A percentile compares a stretch with the other conserved stretches of the same genome.
Evolutionary conservation across 1,284 basidiomycete species (phyloP).

Genomic region (Mycosarcoma mackinlayi): DNA sequence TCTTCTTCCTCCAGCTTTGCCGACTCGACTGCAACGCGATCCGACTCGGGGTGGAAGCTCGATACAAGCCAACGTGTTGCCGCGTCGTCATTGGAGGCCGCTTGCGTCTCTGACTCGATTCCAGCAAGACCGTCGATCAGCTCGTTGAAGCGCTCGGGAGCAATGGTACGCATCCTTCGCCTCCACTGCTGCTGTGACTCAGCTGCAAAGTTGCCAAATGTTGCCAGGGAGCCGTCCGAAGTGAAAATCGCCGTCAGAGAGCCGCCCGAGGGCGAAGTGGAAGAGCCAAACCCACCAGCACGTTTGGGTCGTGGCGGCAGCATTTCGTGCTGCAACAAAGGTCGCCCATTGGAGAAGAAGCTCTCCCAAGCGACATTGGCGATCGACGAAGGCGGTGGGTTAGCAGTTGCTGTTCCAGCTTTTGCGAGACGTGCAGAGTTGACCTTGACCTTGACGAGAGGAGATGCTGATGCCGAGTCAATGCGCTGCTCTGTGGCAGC

Average conservation of each 20-base stretch:
- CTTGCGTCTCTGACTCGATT: slow-evolving; percentile 9
- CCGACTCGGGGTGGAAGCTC: slow-evolving; percentile 43
- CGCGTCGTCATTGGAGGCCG: slow-evolving; percentile 6
- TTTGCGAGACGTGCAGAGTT: slow-evolving; percentile 17
- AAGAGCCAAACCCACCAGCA: slow-evolving; percentile 29
- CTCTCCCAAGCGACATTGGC: slow-evolving; percentile 47
- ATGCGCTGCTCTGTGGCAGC: slow-evolving; percentile 19
- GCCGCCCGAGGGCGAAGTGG: slow-evolving; percentile 27
- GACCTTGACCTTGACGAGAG: slow-evolving; percentile 31
- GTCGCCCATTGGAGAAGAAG: slow-evolving; percentile 53
- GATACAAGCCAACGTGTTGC: slow-evolving; percentile 40
- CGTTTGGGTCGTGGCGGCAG: slow-evolving; percentile 47
- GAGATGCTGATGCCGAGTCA: slow-evolving; percentile 14
- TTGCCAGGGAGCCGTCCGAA: slow-evolving; percentile 33
- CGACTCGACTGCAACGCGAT: slow-evolving; percentile 46
- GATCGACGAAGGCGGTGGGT: slow-evolving; percentile 51
- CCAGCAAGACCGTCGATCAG: slow-evolving; percentile 47
- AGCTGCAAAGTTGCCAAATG: slow-evolving; percentile 38
- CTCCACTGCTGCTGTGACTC: slow-evolving; percentile 42
- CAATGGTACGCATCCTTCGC: slow-evolving; percentile 42
- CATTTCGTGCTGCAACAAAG: slow-evolving; percentile 55
- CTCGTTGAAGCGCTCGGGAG: slow-evolving; percentile 45
- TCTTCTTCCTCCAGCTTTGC: slow-evolving; percentile 52
- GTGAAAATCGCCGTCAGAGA: slow-evolving; percentile 42
- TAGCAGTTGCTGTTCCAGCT: slow-evolving; percentile 27